phyloP scores from a whole-genome alignment of 257 asterid species.

The Cordia subcordata region DNA sequence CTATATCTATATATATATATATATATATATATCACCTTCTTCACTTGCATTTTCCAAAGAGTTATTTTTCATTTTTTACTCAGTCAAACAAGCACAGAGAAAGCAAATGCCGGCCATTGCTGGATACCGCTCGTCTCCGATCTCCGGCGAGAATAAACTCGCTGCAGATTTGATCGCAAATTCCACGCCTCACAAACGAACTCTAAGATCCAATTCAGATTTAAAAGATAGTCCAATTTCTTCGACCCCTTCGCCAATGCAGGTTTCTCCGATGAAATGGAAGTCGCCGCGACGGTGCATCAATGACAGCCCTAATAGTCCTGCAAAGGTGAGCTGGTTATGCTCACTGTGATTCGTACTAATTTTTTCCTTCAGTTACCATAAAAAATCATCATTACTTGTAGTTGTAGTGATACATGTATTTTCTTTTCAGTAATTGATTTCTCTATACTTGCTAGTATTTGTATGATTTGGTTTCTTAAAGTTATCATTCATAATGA shows the following conservation, averaged over 20 bases:
- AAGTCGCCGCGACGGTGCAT: slow-evolving; percentile 59
- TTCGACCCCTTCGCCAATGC: slow-evolving; percentile 26
- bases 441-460: background rate
- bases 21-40: background rate
- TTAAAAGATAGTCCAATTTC: slow-evolving; percentile 11
- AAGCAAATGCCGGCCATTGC: slow-evolving; percentile 53
- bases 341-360: background rate
- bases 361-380: background rate
- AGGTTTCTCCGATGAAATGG: slow-evolving; percentile 33
- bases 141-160: slow-evolving; percentile 8
- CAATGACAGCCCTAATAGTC: slow-evolving; percentile 40
- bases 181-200: slow-evolving; percentile 48
- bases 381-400: background rate
- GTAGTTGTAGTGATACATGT: background rate
- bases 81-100: background rate
- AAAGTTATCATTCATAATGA: too few relatives aligned
- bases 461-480: too few relatives aligned
- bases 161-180: slow-evolving; percentile 16
- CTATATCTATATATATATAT: background rate
- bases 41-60: background rate
- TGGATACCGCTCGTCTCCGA: slow-evolving; percentile 28
- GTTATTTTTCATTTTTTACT: too few relatives aligned
- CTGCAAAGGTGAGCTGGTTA: slow-evolving; percentile 34
- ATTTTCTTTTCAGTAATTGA: background rate
- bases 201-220: slow-evolving; percentile 45